Base-by-base conservation (phyloP, 2,329 filamentous ascomycete genomes). In the Talaromyces sp. region DNA sequence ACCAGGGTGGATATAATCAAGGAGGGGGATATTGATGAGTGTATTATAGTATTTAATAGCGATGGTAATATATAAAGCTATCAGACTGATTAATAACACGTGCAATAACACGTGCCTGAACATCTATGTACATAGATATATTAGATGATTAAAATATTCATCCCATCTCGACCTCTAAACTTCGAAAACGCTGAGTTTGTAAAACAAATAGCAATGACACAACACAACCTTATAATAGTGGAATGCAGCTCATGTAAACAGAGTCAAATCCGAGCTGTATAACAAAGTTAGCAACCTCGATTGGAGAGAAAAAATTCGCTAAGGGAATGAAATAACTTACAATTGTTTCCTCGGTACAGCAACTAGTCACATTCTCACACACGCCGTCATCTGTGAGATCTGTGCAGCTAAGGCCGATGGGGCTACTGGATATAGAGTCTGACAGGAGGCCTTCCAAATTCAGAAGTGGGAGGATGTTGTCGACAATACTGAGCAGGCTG, bases 331-430 rank as follows among this genome's bases (percentile, higher is more conserved):
- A 55, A 24, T 7, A 24, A 58, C 59, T 58, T 51, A 61, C 59
- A 27, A 60, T 21, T 9, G 27, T 38, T 43, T 57, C 51, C 13
- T 55, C 58, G 4, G 54, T 56, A 31, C 59, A 61, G 27, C 59
- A 61, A 55, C 59, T 61, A 11, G 58, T 50, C 24, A 58, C 51
- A 31, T 55, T 43, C 29, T 52, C 57, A 29, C 59, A 61, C 8
- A 51, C 29, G 3, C 29, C 55, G 17, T 58, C 19, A 2, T 56
- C 56, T 7, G 54, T 24, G 14, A 58, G 46, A 52, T 58, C 55
- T 4, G 38, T 21, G 29, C 59, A 61, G 35, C 50, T 29, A 13
- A 58, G 43, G 13, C 56, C 59, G 7, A 58, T 41, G 27, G 49
- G 10, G 7, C 8, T 52, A 27, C 24, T 27, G 13, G 14, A 27